A percentile compares a stretch with the other conserved stretches of the same genome.
phyloP scores from a whole-genome alignment of 768 basidiomycete species.

The Scleroderma citrinum region DNA sequence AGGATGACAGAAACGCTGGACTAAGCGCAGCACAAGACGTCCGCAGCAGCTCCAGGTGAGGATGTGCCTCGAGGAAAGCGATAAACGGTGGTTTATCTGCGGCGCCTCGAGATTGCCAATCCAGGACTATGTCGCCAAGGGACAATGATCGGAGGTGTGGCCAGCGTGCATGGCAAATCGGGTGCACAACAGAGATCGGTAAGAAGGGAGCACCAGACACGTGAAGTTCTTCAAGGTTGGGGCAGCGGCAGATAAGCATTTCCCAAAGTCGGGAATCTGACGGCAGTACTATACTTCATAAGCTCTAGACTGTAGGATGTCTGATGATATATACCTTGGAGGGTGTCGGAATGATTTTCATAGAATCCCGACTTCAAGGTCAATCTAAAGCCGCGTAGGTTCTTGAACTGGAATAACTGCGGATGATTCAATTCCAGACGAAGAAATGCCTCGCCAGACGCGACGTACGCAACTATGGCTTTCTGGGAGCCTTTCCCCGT shows the following conservation, averaged over 20 bases:
- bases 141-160: constrained; percentile 53
- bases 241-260: constrained; percentile 63
- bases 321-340: constrained; percentile 40
- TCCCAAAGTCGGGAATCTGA: constrained; percentile 45
- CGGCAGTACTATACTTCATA: constrained; percentile 15
- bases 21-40: constrained; percentile 50
- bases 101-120: constrained; percentile 39
- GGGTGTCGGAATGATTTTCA: constrained; percentile 47
- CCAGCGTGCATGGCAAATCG: constrained; percentile 59
- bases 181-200: constrained; percentile 42
- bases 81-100: constrained; percentile 54
- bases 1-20: constrained; percentile 44
- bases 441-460: not conserved
- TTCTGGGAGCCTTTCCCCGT: constrained; percentile 55
- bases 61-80: constrained; percentile 63
- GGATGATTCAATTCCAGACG: not conserved
- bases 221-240: constrained; percentile 58
- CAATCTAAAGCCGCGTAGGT: constrained; percentile 58
- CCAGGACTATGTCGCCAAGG: constrained; percentile 62
- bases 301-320: not conserved
- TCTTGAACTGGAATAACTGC: constrained; percentile 65
- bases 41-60: constrained; percentile 42
- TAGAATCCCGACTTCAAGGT: constrained; percentile 60
- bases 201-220: constrained; percentile 32
- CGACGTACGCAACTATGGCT: constrained; percentile 55